phyloP scores from a whole-genome alignment of 2,329 filamentous ascomycete species.

The Fusarium goolgardi region DNA sequence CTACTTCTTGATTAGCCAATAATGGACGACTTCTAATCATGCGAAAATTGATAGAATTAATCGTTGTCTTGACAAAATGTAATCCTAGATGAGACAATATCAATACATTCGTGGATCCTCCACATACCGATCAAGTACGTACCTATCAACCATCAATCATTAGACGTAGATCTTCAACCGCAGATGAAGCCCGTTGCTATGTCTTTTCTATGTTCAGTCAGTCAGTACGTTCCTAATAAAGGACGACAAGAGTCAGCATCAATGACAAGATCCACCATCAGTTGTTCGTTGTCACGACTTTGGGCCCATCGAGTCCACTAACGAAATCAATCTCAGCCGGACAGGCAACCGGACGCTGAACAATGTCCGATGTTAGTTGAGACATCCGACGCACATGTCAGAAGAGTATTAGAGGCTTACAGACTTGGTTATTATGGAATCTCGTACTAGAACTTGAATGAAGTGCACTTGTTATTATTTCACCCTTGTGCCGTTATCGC shows the following conservation, averaged over 20 bases:
- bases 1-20: not conserved
- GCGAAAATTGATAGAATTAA: not conserved
- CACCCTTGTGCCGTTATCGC: not conserved
- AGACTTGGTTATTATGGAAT: too few relatives aligned
- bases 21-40: constrained; percentile 4
- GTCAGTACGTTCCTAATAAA: constrained; percentile 2
- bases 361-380: not conserved
- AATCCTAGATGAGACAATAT: constrained; percentile 2
- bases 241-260: constrained; percentile 17
- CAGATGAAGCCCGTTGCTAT: constrained; percentile 8
- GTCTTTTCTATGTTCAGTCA: not conserved
- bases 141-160: not conserved
- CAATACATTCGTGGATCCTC: not conserved
- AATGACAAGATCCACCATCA: constrained; percentile 12
- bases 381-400: not conserved
- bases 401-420: not conserved
- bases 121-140: constrained; percentile 13
- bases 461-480: not conserved
- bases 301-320: constrained; percentile 20
- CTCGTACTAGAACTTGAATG: not conserved
- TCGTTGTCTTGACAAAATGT: constrained; percentile 6
- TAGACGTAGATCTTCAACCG: constrained; percentile 8
- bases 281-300: constrained; percentile 18
- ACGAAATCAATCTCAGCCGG: constrained; percentile 32
- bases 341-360: constrained; percentile 23